Evolutionary conservation across 768 basidiomycete genomes (phyloP), one percentile per base, ranked within the genome.

Genomic region (Lactarius akahatsu): DNA sequence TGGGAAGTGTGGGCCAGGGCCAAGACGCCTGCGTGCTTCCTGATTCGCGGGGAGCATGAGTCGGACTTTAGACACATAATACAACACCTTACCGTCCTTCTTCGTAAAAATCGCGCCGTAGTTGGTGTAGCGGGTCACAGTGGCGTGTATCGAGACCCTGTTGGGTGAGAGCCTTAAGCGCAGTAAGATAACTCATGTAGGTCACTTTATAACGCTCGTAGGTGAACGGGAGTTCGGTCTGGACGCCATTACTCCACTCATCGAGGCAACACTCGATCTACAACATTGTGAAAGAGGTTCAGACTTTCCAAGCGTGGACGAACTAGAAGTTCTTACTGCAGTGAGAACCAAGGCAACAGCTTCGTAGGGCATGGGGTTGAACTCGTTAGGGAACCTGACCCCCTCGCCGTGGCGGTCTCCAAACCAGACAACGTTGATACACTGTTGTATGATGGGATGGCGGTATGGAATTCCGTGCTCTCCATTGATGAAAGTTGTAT

Each of bases 221-320:
- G 23, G 63, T 50, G 57, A 63, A 63, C 10, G 57, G 26, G 6
- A 40, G 6, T 28, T 64, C 47, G 32, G 26, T 52, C 43, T 41
- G 41, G 28, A 6, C 1, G 11, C 57, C 57, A 58, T 56, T 28
- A 26, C 57, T 58, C 63, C 63, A 64, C 13, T 64, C 45, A 26
- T 64, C 63, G 36, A 64, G 56, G 23, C 63, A 64, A 26, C 63
- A 64, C 28, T 59, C 63, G 38, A 58, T 52, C 63, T 64, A 58
- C 11, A 23, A 52, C 7, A 28, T 55, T 41, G 20, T 20, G 45
- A 63, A 36, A 38, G 32, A 7, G 18, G 30, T 0, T 15, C 23
- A 10, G 26, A 23, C 7, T 64, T 30, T 26, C 34, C 36, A 16
- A 9, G 36, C 9, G 36, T n/a, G 6, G 32, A 38, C 2, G 16